Evolutionary conservation across 129 eudicot species (phyloP), one percentile per base, ranked within the genome.

Genomic region (Helianthus tuberosus): DNA sequence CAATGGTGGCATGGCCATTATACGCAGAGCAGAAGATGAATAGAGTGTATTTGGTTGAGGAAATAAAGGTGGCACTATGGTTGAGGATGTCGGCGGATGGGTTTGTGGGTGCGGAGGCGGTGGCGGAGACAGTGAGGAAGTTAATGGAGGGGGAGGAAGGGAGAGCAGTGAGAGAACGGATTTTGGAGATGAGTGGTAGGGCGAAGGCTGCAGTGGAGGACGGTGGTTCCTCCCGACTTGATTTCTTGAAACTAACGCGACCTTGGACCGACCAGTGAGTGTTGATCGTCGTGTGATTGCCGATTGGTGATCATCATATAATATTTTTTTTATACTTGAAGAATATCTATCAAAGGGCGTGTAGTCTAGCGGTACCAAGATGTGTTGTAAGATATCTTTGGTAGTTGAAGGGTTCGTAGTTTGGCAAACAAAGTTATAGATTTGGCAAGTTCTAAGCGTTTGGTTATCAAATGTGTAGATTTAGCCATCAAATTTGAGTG

Each of bases 1-100:
- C 97, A 7, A 82, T 91, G 84, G 77, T 88, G 47, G 92, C 84
- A 8, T 88, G 92, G 90, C 96, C 97, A 2, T 51, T 86, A 46
- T 88, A 91, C 62, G 96, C 87, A 0, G 97, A 91, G 72, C 96
- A 91, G 79, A 75, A 64, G 73, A 77, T 84, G 68, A 91, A 86
- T 13, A 71, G 77, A 78, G 83, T 78, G 16, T 25, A 59, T 32
- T 23, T 91, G 79, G 93, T 89, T 51, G 80, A 89, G 47, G 93
- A 87, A 38, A 6, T 89, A 20, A 78, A 76, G 82, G 68, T 81
- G 50, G 93, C 90, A 0, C 13, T 91, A 20, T 68, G 77, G 17
- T 49, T 88, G 79, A 71, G 57, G 4, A 88, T 77, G 75, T 53
- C 79, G 3, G 11, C 11, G 39, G 80, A 75, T 41, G 82, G 66